These are phyloP conservation scores for Colletotrichum shisoi DNA, from an alignment of 2,329 filamentous ascomycete species.

Conservation along the genomic window DNA sequence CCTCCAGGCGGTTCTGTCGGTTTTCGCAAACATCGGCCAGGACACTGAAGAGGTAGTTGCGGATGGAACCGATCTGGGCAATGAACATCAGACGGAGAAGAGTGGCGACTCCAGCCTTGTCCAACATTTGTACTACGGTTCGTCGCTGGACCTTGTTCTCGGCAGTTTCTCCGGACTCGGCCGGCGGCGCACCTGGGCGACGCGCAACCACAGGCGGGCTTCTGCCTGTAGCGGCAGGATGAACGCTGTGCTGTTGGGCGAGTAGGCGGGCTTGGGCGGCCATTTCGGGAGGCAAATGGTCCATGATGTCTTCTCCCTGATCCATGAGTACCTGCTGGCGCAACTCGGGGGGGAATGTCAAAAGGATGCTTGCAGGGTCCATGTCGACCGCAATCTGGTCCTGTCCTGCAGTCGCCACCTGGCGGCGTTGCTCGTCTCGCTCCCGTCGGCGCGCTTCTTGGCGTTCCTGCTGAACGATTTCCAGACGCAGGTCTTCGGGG, in stretches of 20 bases:
- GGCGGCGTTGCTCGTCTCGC: constrained; percentile 79
- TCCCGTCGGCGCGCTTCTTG: constrained; percentile 87
- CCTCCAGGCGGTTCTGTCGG: constrained; percentile 91
- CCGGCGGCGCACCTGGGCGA: constrained; percentile 31
- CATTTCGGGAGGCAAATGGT: constrained; percentile 83
- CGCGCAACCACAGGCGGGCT: constrained; percentile 43
- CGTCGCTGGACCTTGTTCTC: constrained; percentile 76
- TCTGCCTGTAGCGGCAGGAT: constrained; percentile 47
- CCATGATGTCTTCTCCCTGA: constrained; percentile 86
- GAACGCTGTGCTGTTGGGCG: constrained; percentile 44
- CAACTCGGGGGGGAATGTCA: constrained; percentile 84
- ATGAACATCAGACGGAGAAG: constrained; percentile 98
- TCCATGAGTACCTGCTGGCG: constrained; percentile 89
- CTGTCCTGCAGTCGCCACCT: constrained; percentile 66
- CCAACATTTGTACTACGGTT: constrained; percentile 92
- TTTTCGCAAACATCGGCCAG: constrained; percentile 94
- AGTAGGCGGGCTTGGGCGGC: constrained; percentile 77
- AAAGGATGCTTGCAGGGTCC: constrained; percentile 90
- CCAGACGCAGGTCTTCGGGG: constrained; percentile 86
- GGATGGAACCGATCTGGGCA: constrained; percentile 85
- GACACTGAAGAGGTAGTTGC: constrained; percentile 83
- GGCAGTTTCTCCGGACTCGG: constrained; percentile 51
- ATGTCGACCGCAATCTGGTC: constrained; percentile 70
- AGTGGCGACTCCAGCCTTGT: constrained; percentile 95
- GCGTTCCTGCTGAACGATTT: constrained; percentile 89